phyloP scores from a whole-genome alignment of 163 green algal species.

The Scenedesmus sp. region DNA sequence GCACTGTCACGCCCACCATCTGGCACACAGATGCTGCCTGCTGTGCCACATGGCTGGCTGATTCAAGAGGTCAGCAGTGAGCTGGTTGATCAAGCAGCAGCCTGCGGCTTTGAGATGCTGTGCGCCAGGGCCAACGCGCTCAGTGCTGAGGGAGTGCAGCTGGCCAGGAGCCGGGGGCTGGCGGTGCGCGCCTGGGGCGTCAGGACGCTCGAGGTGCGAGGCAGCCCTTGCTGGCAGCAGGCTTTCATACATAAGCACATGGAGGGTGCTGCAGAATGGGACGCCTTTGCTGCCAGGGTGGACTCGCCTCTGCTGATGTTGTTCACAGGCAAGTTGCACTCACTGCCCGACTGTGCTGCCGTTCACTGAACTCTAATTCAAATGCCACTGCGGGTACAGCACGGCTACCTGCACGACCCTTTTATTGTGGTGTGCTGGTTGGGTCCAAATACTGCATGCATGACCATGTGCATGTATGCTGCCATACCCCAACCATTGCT shows the following conservation, averaged over 20 bases:
- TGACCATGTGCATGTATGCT: neutral
- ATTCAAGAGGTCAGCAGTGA: constrained; percentile 61
- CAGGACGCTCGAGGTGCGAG: constrained; percentile 56
- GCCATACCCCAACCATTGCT: too few species aligned
- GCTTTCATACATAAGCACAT: neutral
- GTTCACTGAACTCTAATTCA: too few species aligned
- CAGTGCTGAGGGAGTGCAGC: constrained; percentile 19
- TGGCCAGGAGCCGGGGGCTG: constrained; percentile 33
- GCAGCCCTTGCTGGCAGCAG: neutral
- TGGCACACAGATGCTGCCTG: constrained; percentile 59
- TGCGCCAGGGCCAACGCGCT: constrained; percentile 65
- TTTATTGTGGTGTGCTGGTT: too few species aligned
- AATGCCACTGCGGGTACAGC: too few species aligned
- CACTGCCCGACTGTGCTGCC: too few species aligned
- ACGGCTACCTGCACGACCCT: too few species aligned
- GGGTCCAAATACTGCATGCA: neutral
- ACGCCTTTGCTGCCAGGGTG: too few species aligned
- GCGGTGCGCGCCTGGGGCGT: constrained; percentile 66
- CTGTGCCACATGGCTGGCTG: constrained; percentile 65
- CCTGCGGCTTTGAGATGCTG: constrained; percentile 46
- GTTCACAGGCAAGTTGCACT: too few species aligned
- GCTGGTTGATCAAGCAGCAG: constrained; percentile 19
- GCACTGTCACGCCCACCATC: neutral
- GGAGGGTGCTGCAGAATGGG: too few species aligned
- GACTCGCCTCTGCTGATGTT: too few species aligned